Conservation (phyloP, 768 basidiomycete species). For the Psilocybe azurescens region DNA sequence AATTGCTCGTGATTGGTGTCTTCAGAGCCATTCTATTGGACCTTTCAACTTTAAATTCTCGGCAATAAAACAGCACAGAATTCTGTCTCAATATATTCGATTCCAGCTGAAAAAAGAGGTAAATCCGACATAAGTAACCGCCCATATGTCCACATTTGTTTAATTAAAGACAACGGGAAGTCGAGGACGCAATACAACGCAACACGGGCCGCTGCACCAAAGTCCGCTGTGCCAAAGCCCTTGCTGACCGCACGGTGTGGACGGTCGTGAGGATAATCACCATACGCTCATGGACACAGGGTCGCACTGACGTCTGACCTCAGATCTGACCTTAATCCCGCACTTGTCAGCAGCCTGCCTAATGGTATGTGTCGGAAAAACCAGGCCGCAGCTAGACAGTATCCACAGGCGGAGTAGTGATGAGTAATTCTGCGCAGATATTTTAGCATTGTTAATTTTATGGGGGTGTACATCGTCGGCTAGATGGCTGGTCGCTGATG, state of each 20-base stretch:
- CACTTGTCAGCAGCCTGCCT: not conserved
- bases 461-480: not conserved
- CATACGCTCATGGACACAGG: not conserved
- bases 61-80: not conserved
- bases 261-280: not conserved
- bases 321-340: not conserved
- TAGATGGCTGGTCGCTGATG: conserved; percentile 2
- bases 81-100: not conserved
- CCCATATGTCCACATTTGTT: not conserved
- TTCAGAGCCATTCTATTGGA: not conserved
- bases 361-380: not conserved
- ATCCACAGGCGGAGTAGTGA: not conserved
- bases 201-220: not conserved
- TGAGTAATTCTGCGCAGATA: not conserved
- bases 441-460: not conserved
- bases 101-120: not conserved
- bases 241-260: not conserved
- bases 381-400: not conserved
- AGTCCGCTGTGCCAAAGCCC: not conserved
- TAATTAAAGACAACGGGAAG: not conserved
- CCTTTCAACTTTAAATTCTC: conserved; percentile 3
- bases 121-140: not conserved
- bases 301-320: conserved; percentile 1
- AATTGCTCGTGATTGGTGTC: not conserved
- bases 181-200: not conserved